phyloP scores from a whole-genome alignment of 345 rosid genomes.

The Melaleuca alternifolia region DNA sequence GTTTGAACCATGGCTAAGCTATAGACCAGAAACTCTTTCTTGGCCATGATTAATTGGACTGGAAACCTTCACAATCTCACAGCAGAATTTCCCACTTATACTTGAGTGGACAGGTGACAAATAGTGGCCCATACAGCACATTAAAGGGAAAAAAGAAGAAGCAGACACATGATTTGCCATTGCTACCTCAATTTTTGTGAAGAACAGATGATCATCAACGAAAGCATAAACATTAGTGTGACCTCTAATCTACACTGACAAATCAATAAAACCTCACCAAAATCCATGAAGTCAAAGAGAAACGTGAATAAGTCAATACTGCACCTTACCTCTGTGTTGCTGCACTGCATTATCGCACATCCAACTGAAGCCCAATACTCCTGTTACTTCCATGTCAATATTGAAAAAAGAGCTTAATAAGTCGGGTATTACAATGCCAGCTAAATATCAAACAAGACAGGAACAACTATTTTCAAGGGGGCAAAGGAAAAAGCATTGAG shows the following conservation, averaged over 20 bases:
- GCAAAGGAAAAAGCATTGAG: neutral
- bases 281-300: neutral
- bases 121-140: neutral
- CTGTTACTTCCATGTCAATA: slow-evolving; percentile 13
- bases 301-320: neutral
- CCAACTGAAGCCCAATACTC: slow-evolving; percentile 99
- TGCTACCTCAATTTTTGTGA: neutral
- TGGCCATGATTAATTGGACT: neutral
- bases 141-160: neutral
- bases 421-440: neutral
- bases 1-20: neutral
- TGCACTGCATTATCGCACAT: slow-evolving; percentile 94
- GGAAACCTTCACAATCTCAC: neutral
- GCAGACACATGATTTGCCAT: neutral
- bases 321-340: slow-evolving; percentile 78
- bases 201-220: neutral
- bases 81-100: neutral
- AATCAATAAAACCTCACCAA: neutral
- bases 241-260: neutral
- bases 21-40: neutral
- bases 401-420: neutral
- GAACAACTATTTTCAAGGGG: neutral
- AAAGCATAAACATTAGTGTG: neutral
- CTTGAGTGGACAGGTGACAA: neutral
- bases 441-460: neutral